A percentile compares a stretch with the other conserved stretches of the same genome.
Evolutionary conservation across 1,139 yeast species (phyloP).

Genomic region (Scheffersomyces cryptocercus): DNA sequence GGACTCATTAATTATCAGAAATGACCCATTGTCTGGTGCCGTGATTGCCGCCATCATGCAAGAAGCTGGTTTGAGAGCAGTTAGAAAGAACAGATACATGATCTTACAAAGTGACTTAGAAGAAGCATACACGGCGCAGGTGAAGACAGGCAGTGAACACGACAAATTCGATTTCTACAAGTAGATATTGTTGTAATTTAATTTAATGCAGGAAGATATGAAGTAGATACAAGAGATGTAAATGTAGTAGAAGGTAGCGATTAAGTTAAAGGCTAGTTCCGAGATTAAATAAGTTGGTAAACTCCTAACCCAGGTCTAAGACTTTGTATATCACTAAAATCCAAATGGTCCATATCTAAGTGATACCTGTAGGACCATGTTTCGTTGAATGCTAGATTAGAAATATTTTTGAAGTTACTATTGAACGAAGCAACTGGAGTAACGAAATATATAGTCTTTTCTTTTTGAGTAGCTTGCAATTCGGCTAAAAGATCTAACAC

Average conservation of each 20-base stretch:
- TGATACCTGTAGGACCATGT: slow-evolving; percentile 52
- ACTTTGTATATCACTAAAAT: slow-evolving; percentile 42
- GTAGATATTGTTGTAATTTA: slow-evolving; percentile 28
- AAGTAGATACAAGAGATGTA: neutral
- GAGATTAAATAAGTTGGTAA: slow-evolving; percentile 21
- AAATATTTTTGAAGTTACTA: slow-evolving; percentile 15
- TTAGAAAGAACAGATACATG: slow-evolving; percentile 95
- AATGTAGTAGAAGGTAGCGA: too few relatives aligned
- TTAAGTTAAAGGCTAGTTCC: neutral
- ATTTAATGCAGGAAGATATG: slow-evolving; percentile 8
- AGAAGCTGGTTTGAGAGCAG: slow-evolving; percentile 98
- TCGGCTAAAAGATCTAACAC: slow-evolving; percentile 20
- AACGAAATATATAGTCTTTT: slow-evolving; percentile 32
- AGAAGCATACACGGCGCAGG: slow-evolving; percentile 96
- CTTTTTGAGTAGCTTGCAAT: slow-evolving; percentile 9
- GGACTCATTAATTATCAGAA: slow-evolving; percentile 91
- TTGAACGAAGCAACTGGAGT: slow-evolving; percentile 53
- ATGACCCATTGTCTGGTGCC: slow-evolving; percentile 97
- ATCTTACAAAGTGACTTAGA: slow-evolving; percentile 94
- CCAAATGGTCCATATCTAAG: slow-evolving; percentile 70
- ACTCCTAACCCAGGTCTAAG: slow-evolving; percentile 63
- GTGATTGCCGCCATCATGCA: slow-evolving; percentile 99
- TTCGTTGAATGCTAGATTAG: slow-evolving; percentile 18
- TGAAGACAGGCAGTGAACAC: slow-evolving; percentile 90
- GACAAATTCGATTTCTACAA: slow-evolving; percentile 98